Evolutionary conservation across 345 rosid species (phyloP).

Genomic region (Sonneratia alba): DNA sequence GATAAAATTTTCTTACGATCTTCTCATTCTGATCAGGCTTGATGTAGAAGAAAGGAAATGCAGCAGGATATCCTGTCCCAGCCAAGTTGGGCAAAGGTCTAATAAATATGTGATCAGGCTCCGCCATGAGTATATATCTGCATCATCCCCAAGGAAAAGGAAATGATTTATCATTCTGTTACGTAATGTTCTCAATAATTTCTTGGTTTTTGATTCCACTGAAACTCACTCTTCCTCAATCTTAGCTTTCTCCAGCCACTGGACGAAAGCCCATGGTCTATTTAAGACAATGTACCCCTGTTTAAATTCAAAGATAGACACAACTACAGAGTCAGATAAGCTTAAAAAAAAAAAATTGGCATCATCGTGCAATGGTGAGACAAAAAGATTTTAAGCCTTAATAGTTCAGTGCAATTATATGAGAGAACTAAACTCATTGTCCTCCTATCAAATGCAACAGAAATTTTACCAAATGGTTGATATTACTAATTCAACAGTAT

Average conservation of each 20-base stretch:
- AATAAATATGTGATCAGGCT: constrained; percentile 43
- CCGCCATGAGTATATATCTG: constrained; percentile 47
- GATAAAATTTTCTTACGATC: constrained; percentile 35
- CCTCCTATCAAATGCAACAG: background rate
- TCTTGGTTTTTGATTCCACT: constrained; percentile 7
- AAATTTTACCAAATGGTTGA: background rate
- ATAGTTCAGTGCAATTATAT: background rate
- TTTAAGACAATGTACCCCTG: constrained; percentile 96
- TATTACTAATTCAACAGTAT: background rate
- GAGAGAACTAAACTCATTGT: background rate
- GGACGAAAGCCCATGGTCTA: constrained; percentile 98
- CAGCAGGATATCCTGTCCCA: constrained; percentile 31
- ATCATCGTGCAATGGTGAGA: background rate
- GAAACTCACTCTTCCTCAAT: constrained; percentile 82
- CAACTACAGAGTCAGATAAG: background rate
- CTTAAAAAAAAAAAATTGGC: background rate
- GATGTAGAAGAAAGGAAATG: constrained; percentile 41
- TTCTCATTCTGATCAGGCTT: constrained; percentile 33
- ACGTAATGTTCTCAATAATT: background rate
- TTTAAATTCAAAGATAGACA: constrained; percentile 6
- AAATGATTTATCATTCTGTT: constrained; percentile 5
- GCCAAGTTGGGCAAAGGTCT: constrained; percentile 45
- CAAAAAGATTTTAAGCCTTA: background rate
- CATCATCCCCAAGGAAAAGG: constrained; percentile 8
- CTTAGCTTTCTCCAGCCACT: constrained; percentile 85